Evolutionary conservation across 257 asterid species (phyloP).

Genomic region (Prunella vulgaris): DNA sequence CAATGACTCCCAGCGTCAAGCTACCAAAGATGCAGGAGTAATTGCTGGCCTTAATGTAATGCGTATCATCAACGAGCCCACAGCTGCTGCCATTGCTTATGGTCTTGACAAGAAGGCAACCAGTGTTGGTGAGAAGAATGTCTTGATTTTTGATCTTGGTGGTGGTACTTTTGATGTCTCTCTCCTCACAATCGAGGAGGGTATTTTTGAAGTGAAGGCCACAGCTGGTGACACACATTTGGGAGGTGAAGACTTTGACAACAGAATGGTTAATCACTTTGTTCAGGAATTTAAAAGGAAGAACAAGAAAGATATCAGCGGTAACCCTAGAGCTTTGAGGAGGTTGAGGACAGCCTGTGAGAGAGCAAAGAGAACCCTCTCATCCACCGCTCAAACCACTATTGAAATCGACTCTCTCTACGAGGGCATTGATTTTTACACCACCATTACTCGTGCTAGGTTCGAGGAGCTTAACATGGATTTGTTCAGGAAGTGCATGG

Average conservation of each 20-base stretch:
- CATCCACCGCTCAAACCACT: slow-evolving; percentile 81
- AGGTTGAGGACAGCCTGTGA: slow-evolving; percentile 79
- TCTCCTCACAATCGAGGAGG: slow-evolving; percentile 56
- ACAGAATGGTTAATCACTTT: slow-evolving; percentile 80
- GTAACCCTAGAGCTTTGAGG: slow-evolving; percentile 72
- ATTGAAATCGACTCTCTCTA: slow-evolving; percentile 71
- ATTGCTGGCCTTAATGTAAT: slow-evolving; percentile 75
- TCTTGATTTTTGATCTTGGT: slow-evolving; percentile 74
- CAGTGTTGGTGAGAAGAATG: slow-evolving; percentile 79
- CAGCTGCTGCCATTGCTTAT: slow-evolving; percentile 90
- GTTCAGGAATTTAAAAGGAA: slow-evolving; percentile 84
- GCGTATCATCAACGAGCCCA: slow-evolving; percentile 84
- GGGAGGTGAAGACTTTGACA: slow-evolving; percentile 83
- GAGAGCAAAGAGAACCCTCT: slow-evolving; percentile 80
- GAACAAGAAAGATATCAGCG: slow-evolving; percentile 68
- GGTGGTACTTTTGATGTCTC: slow-evolving; percentile 89
- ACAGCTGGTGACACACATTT: slow-evolving; percentile 71
- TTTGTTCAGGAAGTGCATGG: slow-evolving; percentile 72
- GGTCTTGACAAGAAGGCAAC: slow-evolving; percentile 85
- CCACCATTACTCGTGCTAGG: slow-evolving; percentile 77
- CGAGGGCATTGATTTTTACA: slow-evolving; percentile 73
- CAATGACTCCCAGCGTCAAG: slow-evolving; percentile 85
- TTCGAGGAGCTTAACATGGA: slow-evolving; percentile 91
- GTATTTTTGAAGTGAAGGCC: slow-evolving; percentile 60
- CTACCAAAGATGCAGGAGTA: slow-evolving; percentile 89